Evolutionary conservation across 2,329 filamentous ascomycete genomes (phyloP), one percentile per base, ranked within the genome.

Genomic region (Colletotrichum gloeosporioides): DNA sequence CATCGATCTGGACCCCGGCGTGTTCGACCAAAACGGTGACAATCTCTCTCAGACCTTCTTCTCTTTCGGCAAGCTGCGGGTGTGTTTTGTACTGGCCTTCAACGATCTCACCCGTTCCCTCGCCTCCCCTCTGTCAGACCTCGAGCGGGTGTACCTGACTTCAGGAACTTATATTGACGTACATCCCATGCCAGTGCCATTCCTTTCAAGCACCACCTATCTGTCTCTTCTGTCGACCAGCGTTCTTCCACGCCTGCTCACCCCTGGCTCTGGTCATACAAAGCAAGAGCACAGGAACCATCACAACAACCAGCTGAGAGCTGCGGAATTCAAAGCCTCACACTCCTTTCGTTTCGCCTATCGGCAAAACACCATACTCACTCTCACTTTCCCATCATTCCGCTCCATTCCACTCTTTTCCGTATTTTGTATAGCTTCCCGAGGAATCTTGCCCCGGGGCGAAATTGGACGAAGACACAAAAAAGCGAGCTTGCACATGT

Each of bases 111-210:
- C 34, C 36, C 59, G 12, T 76, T 74, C 70, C 70, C 64, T 76
- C 71, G 70, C 71, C 74, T 69, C 57, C 63, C 65, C 22, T 62
- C 34, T 65, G 49, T 29, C 70, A 65, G 29, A 64, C 44, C 64
- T 64, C 61, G n/a, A 64, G 64, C 74, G 74, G 74, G 71, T 76
- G 74, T 76, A 55, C 74, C 74, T 76, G 74, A 69, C 57, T 69
- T 69, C 32, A 76, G 71, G 74, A 76, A 76, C 74, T 76, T 76
- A 76, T 76, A 76, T 76, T 76, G 74, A 76, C 74, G 74, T 74
- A 76, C 74, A 61, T 27, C 74, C 74, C 74, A 76, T 76, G 49
- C 74, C 74, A 76, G 74, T 66, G 32, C 62, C 74, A 65, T 64
- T 61, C 57, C 65, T 73, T 32, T 66, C 64, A 65, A 29, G 18